phyloP scores from a whole-genome alignment of 768 basidiomycete species.

The Psilocybe cubensis region DNA sequence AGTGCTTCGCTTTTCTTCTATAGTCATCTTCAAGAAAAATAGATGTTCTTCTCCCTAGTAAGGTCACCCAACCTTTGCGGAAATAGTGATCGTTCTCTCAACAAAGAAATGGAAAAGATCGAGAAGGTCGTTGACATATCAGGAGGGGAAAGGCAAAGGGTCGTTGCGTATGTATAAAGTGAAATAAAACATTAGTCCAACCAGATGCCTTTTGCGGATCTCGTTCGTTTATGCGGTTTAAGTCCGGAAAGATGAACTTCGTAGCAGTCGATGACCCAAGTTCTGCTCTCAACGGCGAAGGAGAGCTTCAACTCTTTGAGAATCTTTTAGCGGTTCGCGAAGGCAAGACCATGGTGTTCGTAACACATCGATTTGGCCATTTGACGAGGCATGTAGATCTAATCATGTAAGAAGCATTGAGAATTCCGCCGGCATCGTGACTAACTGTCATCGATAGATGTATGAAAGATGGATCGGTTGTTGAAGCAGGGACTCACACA shows the following conservation, averaged over 20 bases:
- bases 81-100: conserved; percentile 32
- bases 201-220: conserved; percentile 26
- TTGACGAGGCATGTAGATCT: conserved; percentile 53
- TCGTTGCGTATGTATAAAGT: conserved; percentile 42
- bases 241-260: conserved; percentile 44
- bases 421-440: background rate
- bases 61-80: conserved; percentile 32
- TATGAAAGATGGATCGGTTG: conserved; percentile 46
- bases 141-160: conserved; percentile 52
- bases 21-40: no score
- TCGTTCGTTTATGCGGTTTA: conserved; percentile 50
- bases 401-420: conserved; percentile 45
- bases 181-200: background rate
- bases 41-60: no score
- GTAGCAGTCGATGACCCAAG: conserved; percentile 63
- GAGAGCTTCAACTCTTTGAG: conserved; percentile 52
- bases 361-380: conserved; percentile 58
- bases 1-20: no score
- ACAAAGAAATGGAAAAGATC: conserved; percentile 25
- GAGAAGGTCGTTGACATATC: conserved; percentile 35
- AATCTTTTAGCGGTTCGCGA: conserved; percentile 37
- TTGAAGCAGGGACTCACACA: conserved; percentile 43
- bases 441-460: conserved; percentile 29
- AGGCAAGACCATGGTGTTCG: conserved; percentile 59
- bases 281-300: conserved; percentile 57